phyloP scores from a whole-genome alignment of 129 eudicot genomes.

The Flaveria ramosissima region DNA sequence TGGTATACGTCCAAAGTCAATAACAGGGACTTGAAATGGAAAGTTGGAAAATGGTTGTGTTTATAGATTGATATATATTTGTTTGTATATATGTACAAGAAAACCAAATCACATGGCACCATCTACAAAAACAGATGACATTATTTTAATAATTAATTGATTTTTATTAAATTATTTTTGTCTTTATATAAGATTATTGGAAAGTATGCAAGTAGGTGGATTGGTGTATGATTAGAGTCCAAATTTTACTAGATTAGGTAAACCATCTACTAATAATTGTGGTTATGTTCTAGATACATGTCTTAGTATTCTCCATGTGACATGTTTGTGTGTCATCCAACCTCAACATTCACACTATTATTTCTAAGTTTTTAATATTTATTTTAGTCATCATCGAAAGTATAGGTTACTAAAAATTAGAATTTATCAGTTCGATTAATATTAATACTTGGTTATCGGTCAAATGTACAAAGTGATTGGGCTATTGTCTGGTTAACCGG shows the following conservation, averaged over 20 bases:
- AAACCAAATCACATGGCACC: slow-evolving; percentile 44
- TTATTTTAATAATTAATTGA: background rate
- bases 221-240: slow-evolving; percentile 25
- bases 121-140: slow-evolving; percentile 1
- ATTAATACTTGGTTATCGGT: too few relatives aligned
- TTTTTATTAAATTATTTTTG: background rate
- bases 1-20: slow-evolving; percentile 26
- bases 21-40: slow-evolving; percentile 29
- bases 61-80: slow-evolving; percentile 27
- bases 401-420: too few relatives aligned
- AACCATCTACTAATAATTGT: slow-evolving; percentile 36
- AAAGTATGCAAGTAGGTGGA: slow-evolving; percentile 27
- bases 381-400: background rate
- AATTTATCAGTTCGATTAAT: too few relatives aligned
- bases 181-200: slow-evolving; percentile 12
- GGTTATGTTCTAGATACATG: slow-evolving; percentile 26
- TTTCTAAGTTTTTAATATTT: background rate
- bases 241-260: slow-evolving; percentile 35
- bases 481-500: too few relatives aligned
- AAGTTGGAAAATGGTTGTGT: slow-evolving; percentile 36
- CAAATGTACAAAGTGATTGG: too few relatives aligned
- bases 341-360: slow-evolving; percentile 16
- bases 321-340: slow-evolving; percentile 30
- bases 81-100: slow-evolving; percentile 34
- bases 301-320: slow-evolving; percentile 38